Base-by-base conservation (phyloP, 2,329 filamentous ascomycete species). In the Neonectria hederae region DNA sequence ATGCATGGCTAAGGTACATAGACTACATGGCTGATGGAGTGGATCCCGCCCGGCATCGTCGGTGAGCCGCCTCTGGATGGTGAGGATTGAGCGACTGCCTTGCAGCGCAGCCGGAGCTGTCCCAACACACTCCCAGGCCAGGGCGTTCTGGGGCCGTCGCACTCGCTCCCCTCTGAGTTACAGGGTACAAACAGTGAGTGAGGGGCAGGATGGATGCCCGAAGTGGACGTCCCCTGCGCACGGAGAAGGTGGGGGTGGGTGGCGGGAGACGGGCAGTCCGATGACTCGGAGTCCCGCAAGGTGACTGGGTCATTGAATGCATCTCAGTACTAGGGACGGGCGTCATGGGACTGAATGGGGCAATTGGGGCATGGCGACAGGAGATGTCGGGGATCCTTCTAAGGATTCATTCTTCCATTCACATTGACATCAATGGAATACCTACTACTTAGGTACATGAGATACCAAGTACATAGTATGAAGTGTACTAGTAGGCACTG, bases 121-220 rank as follows among this genome's bases (percentile, higher is more conserved):
- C 28, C 28, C 28, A 28, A 28, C 28, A n/a, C n/a, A n/a, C n/a
- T n/a, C n/a, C n/a, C n/a, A n/a, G n/a, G n/a, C n/a, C n/a, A n/a
- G n/a, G n/a, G 28, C 28, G 28, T 28, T 28, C 10, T 10, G 28
- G 28, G 28, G 4, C 10, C 28, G 28, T 35, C 32, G 28, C 46
- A 51, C 46, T 51, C 11, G 28, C 26, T 51, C 43, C 30, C n/a
- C 28, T 28, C n/a, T 30, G 24, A 55, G 30, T 60, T 63, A 63
- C 54, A 65, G 59, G 49, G 54, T 49, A 59, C 17, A 49, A 32
- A 21, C 42, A 62, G 54, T 40, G 63, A 54, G 63, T 58, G 32
- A 45, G 43, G 53, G 55, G 22, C 43, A 19, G n/a, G 24, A 49
- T 57, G 42, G 38, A 14, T 40, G 19, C 48, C 21, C 14, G 14